Base-by-base conservation (phyloP, 129 eudicot species). In the Tagetes erecta region DNA sequence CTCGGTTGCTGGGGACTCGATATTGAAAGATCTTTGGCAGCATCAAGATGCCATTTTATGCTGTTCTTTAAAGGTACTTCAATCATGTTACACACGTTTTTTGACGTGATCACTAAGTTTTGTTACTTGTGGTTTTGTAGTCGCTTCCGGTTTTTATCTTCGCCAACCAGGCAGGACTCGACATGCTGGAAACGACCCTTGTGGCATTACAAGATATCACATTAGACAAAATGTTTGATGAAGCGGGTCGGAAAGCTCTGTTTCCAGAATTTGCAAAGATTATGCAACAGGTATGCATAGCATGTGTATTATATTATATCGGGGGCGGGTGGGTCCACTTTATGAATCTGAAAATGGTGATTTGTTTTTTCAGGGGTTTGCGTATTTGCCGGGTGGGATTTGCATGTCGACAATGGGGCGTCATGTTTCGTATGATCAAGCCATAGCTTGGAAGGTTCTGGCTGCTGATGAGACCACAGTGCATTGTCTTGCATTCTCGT, bases 321-420 rank as follows among this genome's bases (percentile, higher is more conserved):
- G 27, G 27, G 27, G 27, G 27, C 0, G 27, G 27, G 27, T 20
- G 27, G 27, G 27, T 20, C 27, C 27, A 20, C 27, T 20, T 10
- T 74, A 62, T 44, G 70, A 69, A 66, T 46, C 44, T 80, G 10
- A 73, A 30, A 47, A 11, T 8, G 9, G 55, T 4, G 39, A 33
- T 1, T 10, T 12, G 1, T 45, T 68, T 11, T 53, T 86, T 20
- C 27, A 93, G 97, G 98, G 98, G 12, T 94, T 75, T 80, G 89
- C 97, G 10, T 88, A 86, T 83, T 82, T 90, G 81, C 98, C 98
- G 3, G 97, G 97, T 55, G 98, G 98, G 30, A 80, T 88, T 67
- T 94, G 98, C 76, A 85, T 85, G 91, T 94, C 98, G 8, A 94
- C 97, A 41, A 94, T 94, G 97, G 98, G 98, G 1, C 98, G 98